Conservation (phyloP, 2,329 filamentous ascomycete species). For the Neofusicoccum cordaticola region DNA sequence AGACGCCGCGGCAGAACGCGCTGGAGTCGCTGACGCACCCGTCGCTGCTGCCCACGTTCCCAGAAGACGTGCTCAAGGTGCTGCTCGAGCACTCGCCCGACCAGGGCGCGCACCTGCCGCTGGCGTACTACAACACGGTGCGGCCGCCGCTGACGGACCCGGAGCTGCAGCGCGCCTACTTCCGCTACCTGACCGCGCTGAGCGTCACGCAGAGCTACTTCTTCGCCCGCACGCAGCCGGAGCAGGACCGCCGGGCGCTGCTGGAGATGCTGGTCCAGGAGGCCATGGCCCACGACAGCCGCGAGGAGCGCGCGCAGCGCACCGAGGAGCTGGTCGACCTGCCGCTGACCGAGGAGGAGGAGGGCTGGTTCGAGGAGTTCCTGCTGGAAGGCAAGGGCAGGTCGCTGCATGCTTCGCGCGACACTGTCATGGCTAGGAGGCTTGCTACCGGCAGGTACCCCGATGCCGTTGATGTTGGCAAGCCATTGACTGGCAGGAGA, state of each 20-base stretch:
- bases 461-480: slow-evolving; percentile 39
- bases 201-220: slow-evolving; percentile 71
- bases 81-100: slow-evolving; percentile 60
- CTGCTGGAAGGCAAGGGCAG: slow-evolving; percentile 64
- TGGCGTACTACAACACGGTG: slow-evolving; percentile 76
- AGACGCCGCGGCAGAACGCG: slow-evolving; percentile 40
- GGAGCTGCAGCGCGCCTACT: slow-evolving; percentile 63
- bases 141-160: slow-evolving; percentile 68
- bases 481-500: slow-evolving; percentile 41
- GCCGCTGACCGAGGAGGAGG: slow-evolving; percentile 68
- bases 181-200: slow-evolving; percentile 64
- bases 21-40: slow-evolving; percentile 77
- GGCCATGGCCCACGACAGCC: slow-evolving; percentile 23
- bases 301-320: slow-evolving; percentile 47
- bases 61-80: slow-evolving; percentile 73
- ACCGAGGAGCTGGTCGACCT: slow-evolving; percentile 70
- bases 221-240: slow-evolving; percentile 66
- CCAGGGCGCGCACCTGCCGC: slow-evolving; percentile 60
- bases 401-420: slow-evolving; percentile 62
- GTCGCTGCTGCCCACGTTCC: slow-evolving; percentile 74
- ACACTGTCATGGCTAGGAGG: slow-evolving; percentile 71
- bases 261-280: slow-evolving; percentile 62
- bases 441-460: slow-evolving; percentile 64
- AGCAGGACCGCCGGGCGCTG: slow-evolving; percentile 59
- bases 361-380: slow-evolving; percentile 70